Evolutionary conservation across 345 rosid species (phyloP).

Genomic region (Eucalyptus cladocalyx): DNA sequence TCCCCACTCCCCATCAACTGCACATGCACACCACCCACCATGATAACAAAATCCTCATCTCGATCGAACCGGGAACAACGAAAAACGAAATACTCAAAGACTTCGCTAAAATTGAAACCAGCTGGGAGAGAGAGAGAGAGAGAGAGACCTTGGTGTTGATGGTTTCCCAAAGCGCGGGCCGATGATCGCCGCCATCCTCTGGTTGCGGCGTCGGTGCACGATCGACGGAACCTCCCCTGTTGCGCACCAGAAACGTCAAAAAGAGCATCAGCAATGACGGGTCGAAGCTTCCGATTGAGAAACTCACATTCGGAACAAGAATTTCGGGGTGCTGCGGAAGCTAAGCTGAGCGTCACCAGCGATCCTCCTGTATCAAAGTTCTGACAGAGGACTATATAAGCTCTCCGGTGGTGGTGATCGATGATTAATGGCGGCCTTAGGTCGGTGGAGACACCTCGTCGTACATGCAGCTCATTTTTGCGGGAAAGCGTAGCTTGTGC

Average conservation of each 20-base stretch:
- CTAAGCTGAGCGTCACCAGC: neutral
- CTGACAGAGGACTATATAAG: neutral
- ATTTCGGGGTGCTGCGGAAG: neutral
- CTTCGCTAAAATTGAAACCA: neutral
- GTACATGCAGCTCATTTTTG: neutral
- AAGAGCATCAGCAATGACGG: neutral
- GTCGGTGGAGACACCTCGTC: neutral
- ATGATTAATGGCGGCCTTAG: neutral
- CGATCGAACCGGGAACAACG: rapidly evolving
- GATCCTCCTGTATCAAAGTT: neutral
- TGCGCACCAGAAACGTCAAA: neutral
- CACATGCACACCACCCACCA: neutral
- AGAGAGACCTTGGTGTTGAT: conserved; percentile 16
- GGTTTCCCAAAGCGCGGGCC: conserved; percentile 8
- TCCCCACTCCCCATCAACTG: conserved; percentile 34
- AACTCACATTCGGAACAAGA: neutral
- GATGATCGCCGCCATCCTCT: conserved; percentile 3
- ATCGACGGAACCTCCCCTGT: conserved; percentile 22
- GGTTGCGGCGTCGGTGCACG: conserved; percentile 28
- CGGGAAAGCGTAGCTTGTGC: neutral
- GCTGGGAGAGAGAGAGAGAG: neutral
- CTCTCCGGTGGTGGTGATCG: neutral
- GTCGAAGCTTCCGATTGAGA: neutral
- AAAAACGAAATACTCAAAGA: neutral
- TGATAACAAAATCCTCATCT: neutral